Conservation (phyloP, 2,329 filamentous ascomycete genomes). For the Ophiocordyceps polyrhachis-furcata region DNA sequence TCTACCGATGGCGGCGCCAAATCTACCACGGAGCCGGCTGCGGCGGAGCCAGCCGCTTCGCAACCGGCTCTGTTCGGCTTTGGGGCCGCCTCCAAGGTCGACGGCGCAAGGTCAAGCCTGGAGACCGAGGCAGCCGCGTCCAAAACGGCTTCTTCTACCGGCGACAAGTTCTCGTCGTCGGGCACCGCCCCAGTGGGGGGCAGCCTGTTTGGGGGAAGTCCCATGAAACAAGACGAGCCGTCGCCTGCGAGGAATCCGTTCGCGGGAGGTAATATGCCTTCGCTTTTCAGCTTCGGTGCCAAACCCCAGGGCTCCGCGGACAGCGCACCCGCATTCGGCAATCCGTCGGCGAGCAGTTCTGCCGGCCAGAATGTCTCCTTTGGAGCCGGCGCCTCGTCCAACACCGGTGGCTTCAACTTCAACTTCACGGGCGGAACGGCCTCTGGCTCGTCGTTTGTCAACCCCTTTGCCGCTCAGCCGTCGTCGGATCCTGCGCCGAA, state of each 20-base stretch:
- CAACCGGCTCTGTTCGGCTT: constrained; percentile 16
- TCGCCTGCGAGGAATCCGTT: constrained; percentile 19
- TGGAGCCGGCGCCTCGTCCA: constrained; percentile 10
- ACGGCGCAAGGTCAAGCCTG: constrained; percentile 10
- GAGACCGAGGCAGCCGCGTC: constrained; percentile 2
- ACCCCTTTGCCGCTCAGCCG: not conserved
- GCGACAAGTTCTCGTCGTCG: constrained; percentile 15
- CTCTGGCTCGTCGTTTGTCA: constrained; percentile 12
- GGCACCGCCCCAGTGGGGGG: constrained; percentile 6
- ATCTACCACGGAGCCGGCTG: constrained; percentile 5
- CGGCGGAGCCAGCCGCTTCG: constrained; percentile 4
- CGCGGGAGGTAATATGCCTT: constrained; percentile 10
- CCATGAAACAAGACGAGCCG: constrained; percentile 23
- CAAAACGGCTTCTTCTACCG: constrained; percentile 19
- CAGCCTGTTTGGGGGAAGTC: constrained; percentile 21
- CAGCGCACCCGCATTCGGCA: constrained; percentile 15
- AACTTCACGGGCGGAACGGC: constrained; percentile 7
- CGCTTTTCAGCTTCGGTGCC: constrained; percentile 17
- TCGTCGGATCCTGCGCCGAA: not conserved
- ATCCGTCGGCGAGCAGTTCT: constrained; percentile 6
- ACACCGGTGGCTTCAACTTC: constrained; percentile 14
- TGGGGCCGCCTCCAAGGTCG: constrained; percentile 8
- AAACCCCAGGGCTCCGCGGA: constrained; percentile 2
- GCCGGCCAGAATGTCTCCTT: constrained; percentile 18
- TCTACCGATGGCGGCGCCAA: constrained; percentile 3